Conservation (phyloP, 352 stramenopile genomes). For the Pythium sp. region DNA sequence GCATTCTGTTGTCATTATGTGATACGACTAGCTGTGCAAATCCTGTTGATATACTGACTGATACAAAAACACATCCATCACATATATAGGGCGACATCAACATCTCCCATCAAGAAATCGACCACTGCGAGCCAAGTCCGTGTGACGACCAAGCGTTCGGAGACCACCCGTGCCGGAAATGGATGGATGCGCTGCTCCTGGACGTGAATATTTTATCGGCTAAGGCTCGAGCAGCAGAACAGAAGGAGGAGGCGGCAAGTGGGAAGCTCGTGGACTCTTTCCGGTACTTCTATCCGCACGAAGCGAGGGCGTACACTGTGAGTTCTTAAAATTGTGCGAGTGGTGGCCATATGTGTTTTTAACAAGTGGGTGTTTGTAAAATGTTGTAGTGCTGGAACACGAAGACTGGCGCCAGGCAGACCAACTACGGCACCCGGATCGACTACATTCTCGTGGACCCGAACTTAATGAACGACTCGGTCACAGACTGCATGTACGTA, state of each 20-base stretch:
- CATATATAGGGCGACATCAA: conserved; percentile 76
- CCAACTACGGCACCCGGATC: conserved; percentile 90
- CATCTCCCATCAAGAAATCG: conserved; percentile 72
- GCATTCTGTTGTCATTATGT: not conserved
- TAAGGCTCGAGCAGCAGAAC: not conserved
- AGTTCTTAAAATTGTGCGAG: conserved; percentile 9
- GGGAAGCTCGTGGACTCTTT: conserved; percentile 74
- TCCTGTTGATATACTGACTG: not conserved
- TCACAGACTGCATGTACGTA: conserved; percentile 57
- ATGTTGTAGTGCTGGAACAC: conserved; percentile 81
- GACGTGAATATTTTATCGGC: conserved; percentile 6
- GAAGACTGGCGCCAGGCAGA: conserved; percentile 77
- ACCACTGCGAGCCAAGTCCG: conserved; percentile 62
- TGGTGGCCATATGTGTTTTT: not conserved
- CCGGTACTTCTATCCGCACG: conserved; percentile 67
- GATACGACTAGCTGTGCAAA: not conserved
- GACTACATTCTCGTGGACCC: conserved; percentile 88
- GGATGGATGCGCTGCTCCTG: conserved; percentile 43
- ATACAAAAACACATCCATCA: too few relatives aligned
- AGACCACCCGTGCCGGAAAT: conserved; percentile 65
- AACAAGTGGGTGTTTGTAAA: too few relatives aligned
- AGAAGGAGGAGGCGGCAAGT: not conserved
- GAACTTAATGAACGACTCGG: conserved; percentile 37
- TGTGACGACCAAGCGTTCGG: conserved; percentile 36
- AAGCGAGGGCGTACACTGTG: conserved; percentile 81